Conservation (phyloP, 768 basidiomycete species). For the Sistotremastrum suecicum region DNA sequence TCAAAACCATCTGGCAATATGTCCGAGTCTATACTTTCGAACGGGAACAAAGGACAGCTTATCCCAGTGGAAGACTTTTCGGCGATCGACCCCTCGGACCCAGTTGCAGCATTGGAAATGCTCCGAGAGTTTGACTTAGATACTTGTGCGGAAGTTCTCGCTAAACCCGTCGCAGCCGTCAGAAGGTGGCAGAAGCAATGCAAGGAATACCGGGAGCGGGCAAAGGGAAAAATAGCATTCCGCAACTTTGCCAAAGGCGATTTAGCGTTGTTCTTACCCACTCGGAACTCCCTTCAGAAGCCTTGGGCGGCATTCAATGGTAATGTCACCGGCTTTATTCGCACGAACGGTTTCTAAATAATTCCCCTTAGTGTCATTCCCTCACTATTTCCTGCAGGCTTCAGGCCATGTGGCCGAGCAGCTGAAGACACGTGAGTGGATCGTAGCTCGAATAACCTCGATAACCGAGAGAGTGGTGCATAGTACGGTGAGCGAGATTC, state of each 20-base stretch:
- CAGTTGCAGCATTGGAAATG: conserved; percentile 49
- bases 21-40: conserved; percentile 15
- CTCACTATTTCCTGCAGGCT: conserved; percentile 92
- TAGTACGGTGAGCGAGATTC: conserved; percentile 38
- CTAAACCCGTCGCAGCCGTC: conserved; percentile 72
- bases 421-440: conserved; percentile 85
- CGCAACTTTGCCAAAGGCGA: conserved; percentile 92
- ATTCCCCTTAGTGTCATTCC: conserved; percentile 63
- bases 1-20: conserved; percentile 34
- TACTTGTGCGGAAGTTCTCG: conserved; percentile 69
- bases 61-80: conserved; percentile 32
- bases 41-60: neutral
- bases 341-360: conserved; percentile 2
- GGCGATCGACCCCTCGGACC: conserved; percentile 69
- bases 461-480: conserved; percentile 79
- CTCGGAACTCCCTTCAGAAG: conserved; percentile 82
- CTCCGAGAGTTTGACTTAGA: conserved; percentile 72
- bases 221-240: conserved; percentile 93
- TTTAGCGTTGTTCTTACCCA: conserved; percentile 89
- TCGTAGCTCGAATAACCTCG: conserved; percentile 82
- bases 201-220: conserved; percentile 89
- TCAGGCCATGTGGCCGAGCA: conserved; percentile 79
- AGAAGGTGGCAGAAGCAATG: conserved; percentile 97
- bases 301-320: conserved; percentile 99
- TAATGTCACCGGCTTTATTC: conserved; percentile 20